Evolutionary conservation across 495 filamentous ascomycete genomes (phyloP).

Genomic region (Letharia lupina): DNA sequence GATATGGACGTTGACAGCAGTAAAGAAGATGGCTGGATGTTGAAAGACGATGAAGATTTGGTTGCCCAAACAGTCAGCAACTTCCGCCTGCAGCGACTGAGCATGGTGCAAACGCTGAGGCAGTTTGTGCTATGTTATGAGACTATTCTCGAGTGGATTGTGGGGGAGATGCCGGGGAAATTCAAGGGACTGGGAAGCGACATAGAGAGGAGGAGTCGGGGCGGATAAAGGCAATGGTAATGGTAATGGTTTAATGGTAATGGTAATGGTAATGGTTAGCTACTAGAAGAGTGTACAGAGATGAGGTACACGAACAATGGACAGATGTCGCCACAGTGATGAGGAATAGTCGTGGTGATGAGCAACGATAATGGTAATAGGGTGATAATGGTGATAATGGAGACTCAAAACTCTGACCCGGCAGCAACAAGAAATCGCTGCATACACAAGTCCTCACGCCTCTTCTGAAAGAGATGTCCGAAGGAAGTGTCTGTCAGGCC

Average conservation of each 20-base stretch:
- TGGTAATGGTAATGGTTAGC: neutral
- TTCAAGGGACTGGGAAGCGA: slow-evolving; percentile 3
- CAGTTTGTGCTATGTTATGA: slow-evolving; percentile 98
- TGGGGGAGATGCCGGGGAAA: slow-evolving; percentile 35
- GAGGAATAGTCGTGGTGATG: neutral
- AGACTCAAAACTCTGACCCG: neutral
- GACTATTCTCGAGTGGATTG: slow-evolving; percentile 83
- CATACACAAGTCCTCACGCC: neutral
- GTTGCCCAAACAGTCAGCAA: slow-evolving; percentile 81
- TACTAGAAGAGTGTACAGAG: neutral
- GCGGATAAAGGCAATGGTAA: neutral
- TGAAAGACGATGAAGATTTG: slow-evolving; percentile 59
- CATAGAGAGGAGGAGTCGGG: slow-evolving; percentile 17
- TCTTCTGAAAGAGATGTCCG: neutral
- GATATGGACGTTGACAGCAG: slow-evolving; percentile 43
- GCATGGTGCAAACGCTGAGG: slow-evolving; percentile 93
- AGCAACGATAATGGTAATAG: neutral
- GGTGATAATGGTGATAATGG: neutral
- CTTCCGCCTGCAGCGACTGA: slow-evolving; percentile 77
- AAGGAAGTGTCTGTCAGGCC: no score
- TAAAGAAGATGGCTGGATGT: slow-evolving; percentile 42
- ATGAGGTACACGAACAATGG: neutral
- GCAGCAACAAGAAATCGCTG: neutral
- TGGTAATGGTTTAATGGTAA: neutral
- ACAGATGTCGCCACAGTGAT: neutral